Evolutionary conservation across 2,329 filamentous ascomycete species (phyloP), one percentile per base, ranked within the genome.

Genomic region (Fusarium subtropicale): DNA sequence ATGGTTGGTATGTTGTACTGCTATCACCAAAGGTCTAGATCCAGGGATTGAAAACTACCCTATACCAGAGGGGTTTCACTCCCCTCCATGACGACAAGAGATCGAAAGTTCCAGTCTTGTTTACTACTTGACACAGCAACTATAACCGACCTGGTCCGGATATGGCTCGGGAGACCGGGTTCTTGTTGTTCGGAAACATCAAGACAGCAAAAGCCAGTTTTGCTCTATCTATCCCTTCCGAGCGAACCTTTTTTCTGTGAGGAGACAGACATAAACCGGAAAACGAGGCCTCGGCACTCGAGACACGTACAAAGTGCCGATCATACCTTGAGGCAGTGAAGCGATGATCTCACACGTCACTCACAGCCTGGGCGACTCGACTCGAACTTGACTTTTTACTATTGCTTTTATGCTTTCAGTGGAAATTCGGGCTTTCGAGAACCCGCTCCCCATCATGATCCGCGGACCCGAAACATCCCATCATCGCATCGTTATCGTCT

Each of bases 351-450:
- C 62, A 65, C 60, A 60, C 41, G 39, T 54, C 60, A 41, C 51
- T 30, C 28, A 30, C 28, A 30, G 28, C 28, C 28, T 30, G 28
- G 50, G 44, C 28, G 34, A 20, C n/a, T 39, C 12, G 33, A 48
- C 45, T 47, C 39, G 4, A 64, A 64, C 45, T 58, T 44, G 28
- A 46, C 28, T 46, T 46, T 46, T 31, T 31, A 22, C 34, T 28
- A 39, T 51, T 18, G 38, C 20, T 30, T 41, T 41, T 52, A 52
- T 52, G 48, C 34, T 52, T 39, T 52, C 34, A 30, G 34, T 39
- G 48, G 62, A 64, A 34, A 53, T 60, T 69, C 66, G 66, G 66
- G 52, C 62, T 22, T 55, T 67, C 33, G 30, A 66, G 56, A 55
- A 42, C 57, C 65, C 65, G 66, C 38, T 57, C 16, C 24, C n/a